phyloP scores from a whole-genome alignment of 1,284 basidiomycete genomes.

The Singerocomus inundabilis region DNA sequence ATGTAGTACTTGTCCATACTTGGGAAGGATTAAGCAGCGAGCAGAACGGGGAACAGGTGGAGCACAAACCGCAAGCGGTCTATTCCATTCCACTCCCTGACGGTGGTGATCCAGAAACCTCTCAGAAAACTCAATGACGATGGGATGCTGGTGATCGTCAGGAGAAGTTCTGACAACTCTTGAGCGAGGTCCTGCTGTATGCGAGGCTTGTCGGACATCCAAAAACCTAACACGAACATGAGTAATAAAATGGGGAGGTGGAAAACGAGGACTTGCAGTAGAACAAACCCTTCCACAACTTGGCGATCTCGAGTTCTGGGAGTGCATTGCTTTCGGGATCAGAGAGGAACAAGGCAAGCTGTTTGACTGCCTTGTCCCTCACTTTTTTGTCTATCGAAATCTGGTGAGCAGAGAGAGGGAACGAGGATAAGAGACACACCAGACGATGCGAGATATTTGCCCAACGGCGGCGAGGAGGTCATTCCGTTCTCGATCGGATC shows the following conservation, averaged over 20 bases:
- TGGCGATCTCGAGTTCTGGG: slow-evolving; percentile 77
- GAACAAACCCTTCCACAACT: slow-evolving; percentile 97
- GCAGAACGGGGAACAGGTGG: background rate
- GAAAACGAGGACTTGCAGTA: slow-evolving; percentile 67
- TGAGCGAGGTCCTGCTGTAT: slow-evolving; percentile 91
- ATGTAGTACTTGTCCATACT: slow-evolving; percentile 98
- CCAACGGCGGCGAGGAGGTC: slow-evolving; percentile 57
- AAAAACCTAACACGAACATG: slow-evolving; percentile 67
- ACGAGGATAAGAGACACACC: slow-evolving; percentile 48
- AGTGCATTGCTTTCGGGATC: slow-evolving; percentile 56
- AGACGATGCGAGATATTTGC: slow-evolving; percentile 88
- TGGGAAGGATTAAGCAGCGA: slow-evolving; percentile 8
- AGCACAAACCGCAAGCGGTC: slow-evolving; percentile 77
- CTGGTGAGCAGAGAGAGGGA: slow-evolving; percentile 11
- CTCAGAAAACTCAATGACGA: slow-evolving; percentile 76
- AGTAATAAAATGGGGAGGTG: background rate
- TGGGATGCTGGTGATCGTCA: slow-evolving; percentile 60
- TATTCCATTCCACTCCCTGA: slow-evolving; percentile 90
- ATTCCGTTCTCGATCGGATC: slow-evolving; percentile 30
- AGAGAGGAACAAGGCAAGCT: slow-evolving; percentile 74
- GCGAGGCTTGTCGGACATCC: slow-evolving; percentile 99
- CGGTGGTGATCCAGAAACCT: slow-evolving; percentile 89
- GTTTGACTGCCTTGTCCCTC: slow-evolving; percentile 85
- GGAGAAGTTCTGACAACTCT: slow-evolving; percentile 79
- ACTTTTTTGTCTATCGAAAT: slow-evolving; percentile 74